A percentile compares a stretch with the other conserved stretches of the same genome.
phyloP scores from a whole-genome alignment of 306 rosid species.

The Benincasa hispida region DNA sequence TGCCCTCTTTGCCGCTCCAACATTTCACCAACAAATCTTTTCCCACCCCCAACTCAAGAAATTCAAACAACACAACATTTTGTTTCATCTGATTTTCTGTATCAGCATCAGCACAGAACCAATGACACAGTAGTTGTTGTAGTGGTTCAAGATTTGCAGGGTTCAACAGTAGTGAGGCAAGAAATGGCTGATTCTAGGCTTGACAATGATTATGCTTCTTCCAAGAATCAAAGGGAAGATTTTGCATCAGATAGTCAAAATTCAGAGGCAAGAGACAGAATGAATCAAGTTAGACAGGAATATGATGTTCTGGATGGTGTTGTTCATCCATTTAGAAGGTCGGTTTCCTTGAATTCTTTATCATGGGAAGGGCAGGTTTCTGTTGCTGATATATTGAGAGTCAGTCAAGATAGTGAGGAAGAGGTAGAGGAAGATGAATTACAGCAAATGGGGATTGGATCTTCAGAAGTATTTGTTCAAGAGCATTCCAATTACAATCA shows the following conservation, averaged over 20 bases:
- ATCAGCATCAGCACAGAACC: slow-evolving; percentile 34
- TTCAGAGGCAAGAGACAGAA: not conserved
- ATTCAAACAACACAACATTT: slow-evolving; percentile 1
- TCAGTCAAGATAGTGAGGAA: slow-evolving; percentile 14
- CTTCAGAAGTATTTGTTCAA: slow-evolving; percentile 20
- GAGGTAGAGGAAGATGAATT: slow-evolving; percentile 6
- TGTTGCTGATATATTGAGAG: slow-evolving; percentile 30
- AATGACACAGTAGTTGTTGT: slow-evolving; percentile 20
- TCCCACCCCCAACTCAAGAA: slow-evolving; percentile 11
- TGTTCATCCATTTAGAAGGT: slow-evolving; percentile 16
- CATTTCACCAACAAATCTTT: slow-evolving; percentile 6
- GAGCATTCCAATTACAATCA: slow-evolving; percentile 3
- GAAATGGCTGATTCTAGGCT: slow-evolving; percentile 14
- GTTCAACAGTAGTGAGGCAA: not conserved
- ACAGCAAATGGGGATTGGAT: slow-evolving; percentile 18
- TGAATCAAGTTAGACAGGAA: slow-evolving; percentile 9
- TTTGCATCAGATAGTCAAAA: not conserved
- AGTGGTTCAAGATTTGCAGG: slow-evolving; percentile 20
- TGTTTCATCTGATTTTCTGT: slow-evolving; percentile 19
- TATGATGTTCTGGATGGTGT: not conserved
- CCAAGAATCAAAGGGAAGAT: slow-evolving; percentile 10
- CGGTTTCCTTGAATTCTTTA: slow-evolving; percentile 20
- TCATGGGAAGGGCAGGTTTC: slow-evolving; percentile 13
- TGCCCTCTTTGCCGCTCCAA: slow-evolving; percentile 70
- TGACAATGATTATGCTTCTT: not conserved